Evolutionary conservation across 164 flowering plant genomes (phyloP).

Genomic region (Chloranthus sessilifolius): DNA sequence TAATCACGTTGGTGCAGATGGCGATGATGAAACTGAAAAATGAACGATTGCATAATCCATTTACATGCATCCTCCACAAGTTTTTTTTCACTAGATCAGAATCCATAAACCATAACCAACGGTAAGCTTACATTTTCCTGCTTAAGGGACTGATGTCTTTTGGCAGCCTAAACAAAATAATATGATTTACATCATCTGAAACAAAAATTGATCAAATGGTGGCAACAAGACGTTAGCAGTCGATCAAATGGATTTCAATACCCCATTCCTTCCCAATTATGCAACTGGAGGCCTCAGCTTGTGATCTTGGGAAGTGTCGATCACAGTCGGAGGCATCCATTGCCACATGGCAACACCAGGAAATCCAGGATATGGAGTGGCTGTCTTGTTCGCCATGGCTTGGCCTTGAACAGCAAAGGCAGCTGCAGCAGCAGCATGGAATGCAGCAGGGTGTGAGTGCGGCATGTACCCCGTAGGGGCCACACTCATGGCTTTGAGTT

Average conservation of each 20-base stretch:
- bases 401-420: neutral
- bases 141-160: too few relatives aligned
- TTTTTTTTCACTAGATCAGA: too few relatives aligned
- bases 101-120: too few relatives aligned
- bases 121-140: too few relatives aligned
- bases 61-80: too few relatives aligned
- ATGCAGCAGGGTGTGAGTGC: slow-evolving; percentile 31
- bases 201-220: too few relatives aligned
- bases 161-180: too few relatives aligned
- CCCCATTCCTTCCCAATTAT: neutral
- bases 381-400: neutral
- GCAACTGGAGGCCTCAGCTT: neutral
- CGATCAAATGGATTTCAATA: slow-evolving; percentile 15
- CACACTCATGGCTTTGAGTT: slow-evolving; percentile 36
- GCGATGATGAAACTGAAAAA: too few relatives aligned
- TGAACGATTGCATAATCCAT: too few relatives aligned
- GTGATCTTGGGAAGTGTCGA: slow-evolving; percentile 1
- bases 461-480: slow-evolving; percentile 35
- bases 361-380: neutral
- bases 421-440: slow-evolving; percentile 15
- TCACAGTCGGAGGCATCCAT: neutral
- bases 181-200: too few relatives aligned
- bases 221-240: slow-evolving; percentile 10
- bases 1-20: too few relatives aligned
- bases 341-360: slow-evolving; percentile 5